phyloP scores from a whole-genome alignment of 2,329 filamentous ascomycete genomes.

The Fusarium domesticum region DNA sequence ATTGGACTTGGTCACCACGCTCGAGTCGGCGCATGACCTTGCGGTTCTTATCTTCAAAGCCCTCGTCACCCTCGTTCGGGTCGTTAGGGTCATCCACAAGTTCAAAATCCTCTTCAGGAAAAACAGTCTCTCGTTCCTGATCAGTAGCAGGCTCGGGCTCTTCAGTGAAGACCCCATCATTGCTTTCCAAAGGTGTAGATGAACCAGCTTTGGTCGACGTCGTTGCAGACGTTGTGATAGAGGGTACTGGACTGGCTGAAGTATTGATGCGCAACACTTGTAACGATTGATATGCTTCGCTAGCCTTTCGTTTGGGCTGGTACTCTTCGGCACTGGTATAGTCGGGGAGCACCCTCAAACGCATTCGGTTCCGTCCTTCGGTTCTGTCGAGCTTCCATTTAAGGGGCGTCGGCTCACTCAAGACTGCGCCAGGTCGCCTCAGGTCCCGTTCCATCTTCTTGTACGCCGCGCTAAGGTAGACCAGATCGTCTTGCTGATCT shows the following conservation, averaged over 20 bases:
- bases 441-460: constrained; percentile 76
- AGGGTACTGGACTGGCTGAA: constrained; percentile 19
- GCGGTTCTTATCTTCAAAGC: constrained; percentile 95
- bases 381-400: constrained; percentile 96
- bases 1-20: constrained; percentile 85
- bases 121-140: constrained; percentile 20
- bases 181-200: constrained; percentile 21
- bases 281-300: constrained; percentile 39
- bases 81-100: constrained; percentile 91
- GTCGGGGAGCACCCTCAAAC: constrained; percentile 81
- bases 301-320: constrained; percentile 74
- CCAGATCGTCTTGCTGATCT: constrained; percentile 87
- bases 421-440: constrained; percentile 74
- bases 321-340: constrained; percentile 69
- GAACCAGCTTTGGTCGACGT: constrained; percentile 19
- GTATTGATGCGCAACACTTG: constrained; percentile 37
- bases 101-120: constrained; percentile 86
- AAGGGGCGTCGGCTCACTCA: constrained; percentile 59
- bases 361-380: constrained; percentile 93
- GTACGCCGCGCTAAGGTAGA: constrained; percentile 73
- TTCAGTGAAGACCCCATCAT: constrained; percentile 19
- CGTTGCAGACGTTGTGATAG: constrained; percentile 15
- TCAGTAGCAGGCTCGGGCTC: constrained; percentile 25
- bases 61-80: constrained; percentile 67
- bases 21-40: constrained; percentile 95